Evolutionary conservation across 2,329 filamentous ascomycete genomes (phyloP), one percentile per base, ranked within the genome.

Genomic region (Aspergillus terreus): DNA sequence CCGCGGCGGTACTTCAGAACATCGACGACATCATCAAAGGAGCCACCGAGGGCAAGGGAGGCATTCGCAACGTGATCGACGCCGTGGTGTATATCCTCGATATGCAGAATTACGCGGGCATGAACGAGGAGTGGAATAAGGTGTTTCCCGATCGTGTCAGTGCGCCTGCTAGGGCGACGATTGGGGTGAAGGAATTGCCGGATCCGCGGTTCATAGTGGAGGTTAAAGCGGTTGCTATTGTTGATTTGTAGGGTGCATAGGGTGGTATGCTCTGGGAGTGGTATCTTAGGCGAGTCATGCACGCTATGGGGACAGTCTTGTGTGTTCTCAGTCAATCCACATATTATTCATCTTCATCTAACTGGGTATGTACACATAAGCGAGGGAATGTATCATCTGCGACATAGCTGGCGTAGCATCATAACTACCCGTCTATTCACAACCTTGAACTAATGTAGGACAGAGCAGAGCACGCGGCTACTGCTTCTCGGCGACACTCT

Each of bases 71-170:
- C 54, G 55, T 74, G 4, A 68, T 75, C 17, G 71, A 75, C 42
- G 61, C 72, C 3, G 68, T 70, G 10, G 71, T 76, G 10, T 76
- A 73, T 47, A 58, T 76, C 4, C 41, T 71, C 9, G 70, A 76
- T 52, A 75, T 75, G 70, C 65, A 73, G 1, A 62, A 77, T 27
- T 76, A 77, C 51, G 63, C 65, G 4, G 73, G 68, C 14, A 76
- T 76, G 73, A 76, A 77, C 46, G 73, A 74, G 56, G 73, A 73
- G 56, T 76, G 74, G 74, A 76, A 76, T 53, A 72, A 73, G 57
- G 64, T 76, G 6, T 77, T 72, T 53, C 25, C 63, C 12, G 65
- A 67, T 30, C 64, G 71, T 6, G 62, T 55, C 1, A 63, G 57
- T 47, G 73, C 73, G 1, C 74, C 73, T n/a, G 47, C 47, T 11